Evolutionary conservation across 352 stramenopile genomes (phyloP), one percentile per base, ranked within the genome.

Genomic region (Phytophthora ohioensis): DNA sequence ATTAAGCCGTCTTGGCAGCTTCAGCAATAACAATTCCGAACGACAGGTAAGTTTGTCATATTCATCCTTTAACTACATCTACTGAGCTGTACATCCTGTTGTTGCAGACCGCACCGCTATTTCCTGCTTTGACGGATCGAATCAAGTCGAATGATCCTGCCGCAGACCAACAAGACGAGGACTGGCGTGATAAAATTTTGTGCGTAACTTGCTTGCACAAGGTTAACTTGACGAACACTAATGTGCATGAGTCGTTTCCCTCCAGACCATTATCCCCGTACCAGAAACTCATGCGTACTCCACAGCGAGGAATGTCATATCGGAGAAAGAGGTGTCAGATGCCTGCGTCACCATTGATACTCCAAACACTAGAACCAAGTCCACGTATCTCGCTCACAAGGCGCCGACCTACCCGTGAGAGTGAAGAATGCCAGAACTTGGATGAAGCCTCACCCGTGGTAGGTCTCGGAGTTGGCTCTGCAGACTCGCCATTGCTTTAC

Each of bases 141-240:
- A 32, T 21, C 4, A 45, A 13, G 7, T 15, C 11, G n/a, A 62
- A 36, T 12, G 46, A 64, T 5, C 56, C 66, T 27, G 41, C 17
- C 6, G 34, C 8, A 0, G 57, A 73, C 2, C 59, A 64, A 8
- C 61, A 69, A 15, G 76, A 81, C 17, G 73, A 80, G 21, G 73
- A 85, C 38, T 85, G 78, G 78, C 71, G 78, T 5, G 75, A 85
- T 13, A 62, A 76, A 64, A 78, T 85, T 36, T 56, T 81, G 78
- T 85, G 42, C 45, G 74, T 74, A 13, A 17, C 17, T 53, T 57
- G 43, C 34, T 43, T 55, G n/a, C 27, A 51, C 3, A 36, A 15
- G 2, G 36, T 32, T n/a, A 41, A 10, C 12, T 27, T 62, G 39
- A 27, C 17, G 11, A 60, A 27, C 53, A 36, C 52, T 68, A 39